phyloP scores from a whole-genome alignment of 164 flowering plant genomes.

The Nymphaea colorata region DNA sequence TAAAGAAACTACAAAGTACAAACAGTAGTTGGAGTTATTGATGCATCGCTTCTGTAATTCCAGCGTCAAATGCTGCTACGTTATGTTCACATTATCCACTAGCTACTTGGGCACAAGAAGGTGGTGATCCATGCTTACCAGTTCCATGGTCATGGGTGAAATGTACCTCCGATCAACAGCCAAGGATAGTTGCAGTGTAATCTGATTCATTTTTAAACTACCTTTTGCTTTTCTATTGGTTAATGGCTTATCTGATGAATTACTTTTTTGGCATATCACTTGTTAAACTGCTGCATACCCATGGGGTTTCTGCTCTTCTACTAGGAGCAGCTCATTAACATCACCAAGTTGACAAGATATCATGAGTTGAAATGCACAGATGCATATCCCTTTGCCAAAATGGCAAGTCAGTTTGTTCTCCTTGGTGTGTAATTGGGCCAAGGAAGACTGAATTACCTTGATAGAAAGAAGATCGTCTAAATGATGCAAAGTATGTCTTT shows the following conservation, averaged over 20 bases:
- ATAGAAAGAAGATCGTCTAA: too few relatives aligned
- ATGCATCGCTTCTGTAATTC: slow-evolving; percentile 11
- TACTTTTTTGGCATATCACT: not conserved
- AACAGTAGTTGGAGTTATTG: not conserved
- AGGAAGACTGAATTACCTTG: too few relatives aligned
- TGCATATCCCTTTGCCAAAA: too few relatives aligned
- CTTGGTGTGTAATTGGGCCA: too few relatives aligned
- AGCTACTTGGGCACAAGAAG: slow-evolving; percentile 82
- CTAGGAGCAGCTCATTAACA: too few relatives aligned
- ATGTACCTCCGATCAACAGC: slow-evolving; percentile 71
- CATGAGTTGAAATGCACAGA: too few relatives aligned
- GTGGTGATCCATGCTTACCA: slow-evolving; percentile 94
- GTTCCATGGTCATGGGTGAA: slow-evolving; percentile 88
- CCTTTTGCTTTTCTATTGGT: slow-evolving; percentile 5
- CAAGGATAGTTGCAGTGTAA: slow-evolving; percentile 64
- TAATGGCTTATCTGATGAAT: too few relatives aligned
- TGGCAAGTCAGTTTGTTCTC: too few relatives aligned
- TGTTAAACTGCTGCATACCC: not conserved
- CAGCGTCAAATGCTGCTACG: slow-evolving; percentile 41
- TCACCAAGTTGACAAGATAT: too few relatives aligned
- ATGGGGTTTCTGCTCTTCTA: too few relatives aligned
- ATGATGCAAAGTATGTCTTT: not conserved
- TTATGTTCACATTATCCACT: slow-evolving; percentile 37
- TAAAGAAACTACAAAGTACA: too few relatives aligned
- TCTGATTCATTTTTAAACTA: not conserved